A percentile compares a stretch with the other conserved stretches of the same genome.
Conservation (phyloP, 106 monocot genomes). For the Triglochin maritima region DNA sequence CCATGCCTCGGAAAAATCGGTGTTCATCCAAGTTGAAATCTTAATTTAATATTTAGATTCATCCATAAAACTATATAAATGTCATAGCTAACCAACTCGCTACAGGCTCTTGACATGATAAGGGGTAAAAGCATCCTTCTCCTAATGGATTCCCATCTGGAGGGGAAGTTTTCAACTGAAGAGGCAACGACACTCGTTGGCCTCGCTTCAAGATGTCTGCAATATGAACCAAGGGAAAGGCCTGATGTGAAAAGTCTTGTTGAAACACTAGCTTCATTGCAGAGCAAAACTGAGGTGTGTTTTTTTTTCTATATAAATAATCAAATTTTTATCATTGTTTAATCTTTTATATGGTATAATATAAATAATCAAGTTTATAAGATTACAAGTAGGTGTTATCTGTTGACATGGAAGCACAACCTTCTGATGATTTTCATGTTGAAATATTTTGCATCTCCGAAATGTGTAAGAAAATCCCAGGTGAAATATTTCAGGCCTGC, state of each 20-base stretch:
- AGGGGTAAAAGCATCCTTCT: slow-evolving; percentile 54
- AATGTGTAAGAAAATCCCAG: no score
- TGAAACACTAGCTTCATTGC: slow-evolving; percentile 55
- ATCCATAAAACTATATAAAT: no score
- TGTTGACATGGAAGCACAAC: no score
- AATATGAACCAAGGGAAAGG: slow-evolving; percentile 88
- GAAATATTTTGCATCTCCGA: no score
- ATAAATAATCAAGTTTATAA: no score
- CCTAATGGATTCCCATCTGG: slow-evolving; percentile 95
- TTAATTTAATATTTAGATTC: no score
- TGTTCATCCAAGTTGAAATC: no score
- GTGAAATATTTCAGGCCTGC: no score
- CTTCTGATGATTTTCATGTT: no score
- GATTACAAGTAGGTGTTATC: no score
- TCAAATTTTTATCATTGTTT: neutral
- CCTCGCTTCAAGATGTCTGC: slow-evolving; percentile 82
- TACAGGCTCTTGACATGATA: slow-evolving; percentile 96
- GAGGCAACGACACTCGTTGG: slow-evolving; percentile 75
- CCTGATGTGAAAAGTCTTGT: slow-evolving; percentile 57
- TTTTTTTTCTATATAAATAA: neutral
- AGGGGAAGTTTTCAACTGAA: slow-evolving; percentile 81
- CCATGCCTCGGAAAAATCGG: no score
- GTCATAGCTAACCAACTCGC: neutral
- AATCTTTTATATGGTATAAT: neutral
- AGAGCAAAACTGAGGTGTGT: slow-evolving; percentile 73